phyloP scores from a whole-genome alignment of 2,329 filamentous ascomycete genomes.

The Botryotinia calthae region DNA sequence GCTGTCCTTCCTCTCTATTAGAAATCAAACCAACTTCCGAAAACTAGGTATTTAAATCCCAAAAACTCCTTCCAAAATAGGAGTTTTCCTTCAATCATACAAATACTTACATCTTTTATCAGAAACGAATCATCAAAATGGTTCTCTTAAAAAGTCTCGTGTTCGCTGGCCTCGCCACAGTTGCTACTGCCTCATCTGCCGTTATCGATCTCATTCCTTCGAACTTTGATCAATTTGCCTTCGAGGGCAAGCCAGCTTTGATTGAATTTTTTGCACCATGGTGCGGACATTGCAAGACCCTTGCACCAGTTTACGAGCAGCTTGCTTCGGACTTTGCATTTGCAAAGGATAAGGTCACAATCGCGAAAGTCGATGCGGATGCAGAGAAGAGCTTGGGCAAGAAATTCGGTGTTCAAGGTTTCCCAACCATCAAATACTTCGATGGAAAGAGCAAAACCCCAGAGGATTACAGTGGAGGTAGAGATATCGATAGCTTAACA shows the following conservation, averaged over 20 bases:
- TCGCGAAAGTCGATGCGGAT: constrained; percentile 96
- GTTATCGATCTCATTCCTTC: constrained; percentile 85
- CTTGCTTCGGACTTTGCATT: constrained; percentile 72
- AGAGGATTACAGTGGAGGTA: constrained; percentile 78
- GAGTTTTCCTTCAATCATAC: not conserved
- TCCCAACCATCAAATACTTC: constrained; percentile 97
- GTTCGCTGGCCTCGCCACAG: constrained; percentile 49
- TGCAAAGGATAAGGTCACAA: constrained; percentile 70
- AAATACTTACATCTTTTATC: constrained; percentile 2
- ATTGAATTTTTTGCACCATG: constrained; percentile 98
- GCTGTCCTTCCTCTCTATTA: constrained; percentile 16
- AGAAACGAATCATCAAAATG: constrained; percentile 30
- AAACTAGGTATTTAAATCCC: constrained; percentile 12
- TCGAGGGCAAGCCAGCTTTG: constrained; percentile 90
- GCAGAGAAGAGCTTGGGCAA: constrained; percentile 80
- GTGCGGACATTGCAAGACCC: constrained; percentile 99
- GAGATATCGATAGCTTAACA: constrained; percentile 81
- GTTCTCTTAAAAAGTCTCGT: constrained; percentile 57
- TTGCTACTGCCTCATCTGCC: constrained; percentile 62
- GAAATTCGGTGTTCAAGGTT: constrained; percentile 86
- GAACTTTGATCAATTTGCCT: constrained; percentile 89
- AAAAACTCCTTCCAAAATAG: not conserved
- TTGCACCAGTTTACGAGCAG: constrained; percentile 93
- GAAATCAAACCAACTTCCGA: constrained; percentile 15
- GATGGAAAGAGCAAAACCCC: constrained; percentile 90